phyloP scores from a whole-genome alignment of 345 rosid species.

The Populus deltoides region DNA sequence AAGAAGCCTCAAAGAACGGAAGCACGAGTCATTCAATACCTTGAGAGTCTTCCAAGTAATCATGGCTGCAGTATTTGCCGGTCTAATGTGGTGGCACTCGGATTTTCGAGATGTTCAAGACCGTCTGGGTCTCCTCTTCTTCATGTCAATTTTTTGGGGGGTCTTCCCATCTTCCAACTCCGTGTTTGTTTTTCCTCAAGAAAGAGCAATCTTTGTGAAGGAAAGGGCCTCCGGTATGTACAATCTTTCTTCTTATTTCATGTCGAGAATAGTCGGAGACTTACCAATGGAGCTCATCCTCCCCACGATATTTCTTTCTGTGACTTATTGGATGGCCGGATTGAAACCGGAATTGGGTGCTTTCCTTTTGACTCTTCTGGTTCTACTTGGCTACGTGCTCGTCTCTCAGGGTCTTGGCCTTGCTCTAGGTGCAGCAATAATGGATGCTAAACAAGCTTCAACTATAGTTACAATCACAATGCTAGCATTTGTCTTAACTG shows the following conservation, averaged over 20 bases:
- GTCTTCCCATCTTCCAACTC: conserved; percentile 86
- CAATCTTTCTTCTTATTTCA: conserved; percentile 82
- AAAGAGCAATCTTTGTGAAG: conserved; percentile 62
- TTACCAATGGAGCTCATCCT: conserved; percentile 90
- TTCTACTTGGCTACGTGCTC: conserved; percentile 68
- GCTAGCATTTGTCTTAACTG: conserved; percentile 81
- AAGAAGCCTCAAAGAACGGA: conserved; percentile 81
- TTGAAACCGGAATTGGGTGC: conserved; percentile 52
- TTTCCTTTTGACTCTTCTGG: conserved; percentile 53
- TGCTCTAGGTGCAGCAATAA: conserved; percentile 74
- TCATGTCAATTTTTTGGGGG: conserved; percentile 88
- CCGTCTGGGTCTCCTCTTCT: conserved; percentile 82
- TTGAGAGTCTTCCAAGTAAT: conserved; percentile 80
- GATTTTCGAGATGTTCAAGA: conserved; percentile 67
- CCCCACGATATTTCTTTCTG: conserved; percentile 58
- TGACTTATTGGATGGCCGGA: conserved; percentile 83
- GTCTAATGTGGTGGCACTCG: conserved; percentile 96
- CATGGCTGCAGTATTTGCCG: conserved; percentile 58
- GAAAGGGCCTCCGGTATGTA: conserved; percentile 93
- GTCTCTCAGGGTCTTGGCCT: conserved; percentile 89
- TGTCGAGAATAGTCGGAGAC: conserved; percentile 79
- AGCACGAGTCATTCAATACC: conserved; percentile 67
- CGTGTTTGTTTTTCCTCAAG: conserved; percentile 88
- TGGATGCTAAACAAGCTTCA: conserved; percentile 92
- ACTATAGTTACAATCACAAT: conserved; percentile 76